A percentile compares a stretch with the other conserved stretches of the same genome.
phyloP scores from a whole-genome alignment of 73 alveolate genomes.

The Breviolum minutum region DNA sequence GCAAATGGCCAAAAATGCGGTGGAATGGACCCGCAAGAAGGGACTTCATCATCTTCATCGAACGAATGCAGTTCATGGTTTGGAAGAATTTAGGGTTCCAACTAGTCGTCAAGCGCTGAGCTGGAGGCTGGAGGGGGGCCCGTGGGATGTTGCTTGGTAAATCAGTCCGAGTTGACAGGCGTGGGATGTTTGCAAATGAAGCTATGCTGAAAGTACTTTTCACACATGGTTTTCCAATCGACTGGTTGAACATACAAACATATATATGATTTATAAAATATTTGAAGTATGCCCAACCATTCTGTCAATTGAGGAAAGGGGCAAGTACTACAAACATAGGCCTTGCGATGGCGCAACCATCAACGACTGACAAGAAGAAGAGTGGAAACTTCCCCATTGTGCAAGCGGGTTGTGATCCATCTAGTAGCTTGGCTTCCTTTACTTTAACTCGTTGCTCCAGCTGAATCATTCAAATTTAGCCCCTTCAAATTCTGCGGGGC shows the following conservation, averaged over 20 bases:
- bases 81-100: neutral
- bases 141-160: neutral
- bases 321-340: neutral
- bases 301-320: neutral
- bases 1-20: neutral
- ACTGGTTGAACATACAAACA: neutral
- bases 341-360: neutral
- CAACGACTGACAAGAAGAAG: neutral
- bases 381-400: neutral
- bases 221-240: neutral
- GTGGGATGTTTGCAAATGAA: neutral
- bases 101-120: neutral
- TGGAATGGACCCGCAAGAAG: slow-evolving; percentile 17
- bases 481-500: neutral
- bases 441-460: neutral
- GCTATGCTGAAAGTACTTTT: neutral
- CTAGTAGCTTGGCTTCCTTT: neutral
- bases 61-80: neutral
- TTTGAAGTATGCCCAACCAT: no score
- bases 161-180: neutral
- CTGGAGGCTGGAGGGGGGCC: neutral
- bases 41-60: neutral
- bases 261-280: no score
- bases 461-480: neutral
- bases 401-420: neutral